Evolutionary conservation across 2,329 filamentous ascomycete species (phyloP).

Genomic region (Aspergillus vadensis): DNA sequence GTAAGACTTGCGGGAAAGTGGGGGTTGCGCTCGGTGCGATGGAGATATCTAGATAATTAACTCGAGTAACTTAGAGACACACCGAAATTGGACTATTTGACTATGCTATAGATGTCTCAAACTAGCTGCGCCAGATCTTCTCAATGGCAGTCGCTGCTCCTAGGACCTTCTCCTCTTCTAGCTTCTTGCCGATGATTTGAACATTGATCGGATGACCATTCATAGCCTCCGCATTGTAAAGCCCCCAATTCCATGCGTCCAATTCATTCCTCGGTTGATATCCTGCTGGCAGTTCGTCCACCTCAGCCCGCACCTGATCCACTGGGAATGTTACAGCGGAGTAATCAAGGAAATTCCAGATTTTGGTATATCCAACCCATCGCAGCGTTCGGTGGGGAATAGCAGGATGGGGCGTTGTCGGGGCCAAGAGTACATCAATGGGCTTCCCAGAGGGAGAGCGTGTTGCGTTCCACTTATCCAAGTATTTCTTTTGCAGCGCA

Average conservation of each 20-base stretch:
- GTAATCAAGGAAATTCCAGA: conserved; percentile 66
- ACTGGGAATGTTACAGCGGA: conserved; percentile 59
- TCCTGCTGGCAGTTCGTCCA: conserved; percentile 40
- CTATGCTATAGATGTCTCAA: not conserved
- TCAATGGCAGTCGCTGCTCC: conserved; percentile 42
- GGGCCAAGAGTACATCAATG: conserved; percentile 61
- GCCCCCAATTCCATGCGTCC: conserved; percentile 55
- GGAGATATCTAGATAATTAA: not conserved
- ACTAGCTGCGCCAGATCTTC: conserved; percentile 24
- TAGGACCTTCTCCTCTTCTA: conserved; percentile 60
- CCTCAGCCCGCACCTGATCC: conserved; percentile 48
- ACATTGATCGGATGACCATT: conserved; percentile 54
- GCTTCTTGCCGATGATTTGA: conserved; percentile 55
- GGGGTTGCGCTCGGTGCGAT: not conserved
- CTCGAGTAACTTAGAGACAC: not conserved
- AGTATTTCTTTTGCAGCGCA: conserved; percentile 56
- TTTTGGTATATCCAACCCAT: conserved; percentile 62
- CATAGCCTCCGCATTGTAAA: conserved; percentile 49
- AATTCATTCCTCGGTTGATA: conserved; percentile 53
- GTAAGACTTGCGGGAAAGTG: not conserved
- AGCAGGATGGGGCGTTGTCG: conserved; percentile 62
- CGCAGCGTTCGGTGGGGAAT: conserved; percentile 47
- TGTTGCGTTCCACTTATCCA: conserved; percentile 60
- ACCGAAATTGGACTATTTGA: not conserved
- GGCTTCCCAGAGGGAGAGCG: conserved; percentile 48